Conservation (phyloP, 352 stramenopile genomes). For the Pythium rishiriense region DNA sequence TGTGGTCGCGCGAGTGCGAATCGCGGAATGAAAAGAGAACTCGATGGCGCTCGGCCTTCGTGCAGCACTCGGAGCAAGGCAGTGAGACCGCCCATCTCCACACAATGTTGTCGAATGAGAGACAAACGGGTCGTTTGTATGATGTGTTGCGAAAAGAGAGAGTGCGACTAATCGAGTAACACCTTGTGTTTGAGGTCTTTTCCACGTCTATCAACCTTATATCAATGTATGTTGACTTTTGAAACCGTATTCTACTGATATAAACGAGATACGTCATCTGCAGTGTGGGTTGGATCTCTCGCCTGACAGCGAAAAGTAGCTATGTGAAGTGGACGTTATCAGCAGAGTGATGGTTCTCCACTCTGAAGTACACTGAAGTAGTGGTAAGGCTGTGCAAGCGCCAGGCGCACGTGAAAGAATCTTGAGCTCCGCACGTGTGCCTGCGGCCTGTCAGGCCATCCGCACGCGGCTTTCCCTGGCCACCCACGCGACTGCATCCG, state of each 20-base stretch:
- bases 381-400: background rate
- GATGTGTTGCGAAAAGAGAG: conserved; percentile 1
- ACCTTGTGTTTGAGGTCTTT: conserved; percentile 14
- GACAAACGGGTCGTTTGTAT: background rate
- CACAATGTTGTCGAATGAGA: conserved; percentile 3
- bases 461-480: background rate
- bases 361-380: conserved; percentile 5
- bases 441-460: background rate
- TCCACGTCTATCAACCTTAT: background rate
- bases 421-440: background rate
- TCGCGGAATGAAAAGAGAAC: conserved; percentile 8
- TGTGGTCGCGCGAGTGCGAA: background rate
- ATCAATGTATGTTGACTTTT: background rate
- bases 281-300: background rate
- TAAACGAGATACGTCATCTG: conserved; percentile 7
- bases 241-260: background rate
- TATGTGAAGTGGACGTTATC: conserved; percentile 26
- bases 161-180: conserved; percentile 3
- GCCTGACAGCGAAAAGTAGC: conserved; percentile 21
- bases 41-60: background rate
- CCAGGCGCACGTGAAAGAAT: background rate
- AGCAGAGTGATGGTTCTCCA: conserved; percentile 14
- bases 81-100: background rate
- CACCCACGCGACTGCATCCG: too few relatives aligned
- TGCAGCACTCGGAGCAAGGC: background rate